Percentiles rank a stretch among this genome's conserved stretches.
These are phyloP conservation scores for Taiozyma sp. DNA, from an alignment of 1,139 yeast species.

Conservation along the genomic window DNA sequence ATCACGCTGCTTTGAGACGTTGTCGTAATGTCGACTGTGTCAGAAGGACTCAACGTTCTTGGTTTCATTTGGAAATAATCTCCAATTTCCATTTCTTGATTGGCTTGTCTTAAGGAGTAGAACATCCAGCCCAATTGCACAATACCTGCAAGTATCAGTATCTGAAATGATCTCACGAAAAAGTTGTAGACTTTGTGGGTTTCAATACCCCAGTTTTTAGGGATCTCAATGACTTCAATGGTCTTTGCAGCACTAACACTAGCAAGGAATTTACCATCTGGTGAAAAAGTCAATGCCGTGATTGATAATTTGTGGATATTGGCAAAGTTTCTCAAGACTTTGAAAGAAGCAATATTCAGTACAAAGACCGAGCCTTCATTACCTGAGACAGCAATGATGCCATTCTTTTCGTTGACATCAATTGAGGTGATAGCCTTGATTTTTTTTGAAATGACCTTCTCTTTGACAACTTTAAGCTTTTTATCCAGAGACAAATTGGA, in stretches of 20 bases:
- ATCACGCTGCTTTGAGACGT: not conserved
- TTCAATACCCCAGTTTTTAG: slow-evolving; percentile 30
- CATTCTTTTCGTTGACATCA: slow-evolving; percentile 42
- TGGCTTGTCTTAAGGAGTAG: slow-evolving; percentile 11
- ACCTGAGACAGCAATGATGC: slow-evolving; percentile 69
- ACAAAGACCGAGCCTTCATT: slow-evolving; percentile 66
- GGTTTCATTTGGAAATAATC: slow-evolving; percentile 23
- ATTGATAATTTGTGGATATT: slow-evolving; percentile 75
- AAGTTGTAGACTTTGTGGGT: slow-evolving; percentile 21
- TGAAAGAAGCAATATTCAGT: slow-evolving; percentile 31
- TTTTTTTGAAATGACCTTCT: slow-evolving; percentile 44
- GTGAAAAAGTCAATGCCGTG: slow-evolving; percentile 68
- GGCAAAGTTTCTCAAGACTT: slow-evolving; percentile 36
- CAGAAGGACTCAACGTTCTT: slow-evolving; percentile 4
- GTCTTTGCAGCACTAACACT: slow-evolving; percentile 80
- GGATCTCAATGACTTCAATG: slow-evolving; percentile 59
- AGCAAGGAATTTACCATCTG: slow-evolving; percentile 66
- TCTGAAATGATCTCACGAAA: slow-evolving; percentile 16
- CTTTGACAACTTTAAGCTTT: slow-evolving; percentile 27
- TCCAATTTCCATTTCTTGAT: slow-evolving; percentile 11
- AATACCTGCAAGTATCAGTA: slow-evolving; percentile 7
- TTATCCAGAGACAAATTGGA: slow-evolving; percentile 19
- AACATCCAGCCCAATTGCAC: slow-evolving; percentile 9
- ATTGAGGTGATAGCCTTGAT: slow-evolving; percentile 66
- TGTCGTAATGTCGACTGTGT: not conserved